Conservation (phyloP, 1,284 basidiomycete genomes). For the Trametes pubescens region DNA sequence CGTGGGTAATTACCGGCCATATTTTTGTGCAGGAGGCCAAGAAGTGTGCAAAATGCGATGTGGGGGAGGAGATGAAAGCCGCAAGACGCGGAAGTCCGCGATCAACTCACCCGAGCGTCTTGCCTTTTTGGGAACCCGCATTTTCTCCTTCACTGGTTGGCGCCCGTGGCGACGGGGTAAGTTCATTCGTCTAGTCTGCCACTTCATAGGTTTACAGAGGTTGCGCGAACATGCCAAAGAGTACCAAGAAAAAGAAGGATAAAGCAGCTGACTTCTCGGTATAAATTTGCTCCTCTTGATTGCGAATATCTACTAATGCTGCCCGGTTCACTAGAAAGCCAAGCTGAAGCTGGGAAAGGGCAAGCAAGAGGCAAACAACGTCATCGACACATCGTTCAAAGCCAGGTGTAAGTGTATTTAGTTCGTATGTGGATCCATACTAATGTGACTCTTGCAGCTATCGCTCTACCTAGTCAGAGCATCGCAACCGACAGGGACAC, state of each 20-base stretch:
- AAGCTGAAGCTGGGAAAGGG: constrained; percentile 97
- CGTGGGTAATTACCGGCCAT: neutral
- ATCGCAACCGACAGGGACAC: constrained; percentile 65
- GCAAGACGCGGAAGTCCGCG: neutral
- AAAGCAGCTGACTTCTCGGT: constrained; percentile 91
- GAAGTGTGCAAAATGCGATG: neutral
- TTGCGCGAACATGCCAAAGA: constrained; percentile 76
- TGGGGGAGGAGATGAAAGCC: neutral
- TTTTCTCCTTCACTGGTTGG: constrained; percentile 2
- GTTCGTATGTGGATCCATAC: neutral
- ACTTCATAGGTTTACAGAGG: too few species aligned
- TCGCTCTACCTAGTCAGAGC: constrained; percentile 89
- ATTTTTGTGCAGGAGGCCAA: neutral
- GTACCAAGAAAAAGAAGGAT: constrained; percentile 85
- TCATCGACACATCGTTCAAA: constrained; percentile 95
- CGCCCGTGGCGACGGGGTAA: neutral
- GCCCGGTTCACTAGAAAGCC: constrained; percentile 73
- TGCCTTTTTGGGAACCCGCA: constrained; percentile 7
- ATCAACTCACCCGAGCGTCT: neutral
- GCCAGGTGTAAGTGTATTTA: constrained; percentile 73
- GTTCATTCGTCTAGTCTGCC: constrained; percentile 3
- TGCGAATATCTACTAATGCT: neutral
- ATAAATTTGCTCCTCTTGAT: constrained; percentile 26
- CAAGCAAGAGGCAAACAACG: constrained; percentile 85
- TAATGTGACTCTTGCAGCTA: constrained; percentile 61